Base-by-base conservation (phyloP, 352 stramenopile genomes). In the Pythium guiyangense region DNA sequence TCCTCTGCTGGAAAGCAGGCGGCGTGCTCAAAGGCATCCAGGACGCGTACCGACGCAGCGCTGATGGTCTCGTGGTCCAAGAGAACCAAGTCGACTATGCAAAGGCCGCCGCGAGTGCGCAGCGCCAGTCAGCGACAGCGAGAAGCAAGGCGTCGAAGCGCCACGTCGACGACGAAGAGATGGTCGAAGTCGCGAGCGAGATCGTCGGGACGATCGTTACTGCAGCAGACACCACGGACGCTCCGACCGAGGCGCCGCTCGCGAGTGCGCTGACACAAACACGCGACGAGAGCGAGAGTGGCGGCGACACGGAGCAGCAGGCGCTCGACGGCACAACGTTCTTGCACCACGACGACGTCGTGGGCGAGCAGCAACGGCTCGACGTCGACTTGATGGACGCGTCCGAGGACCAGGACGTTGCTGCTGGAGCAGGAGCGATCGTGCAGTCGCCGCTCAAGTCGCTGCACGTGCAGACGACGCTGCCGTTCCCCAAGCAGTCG, bases 21-120 rank as follows among this genome's bases (percentile, higher is more conserved):
- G 81, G 81, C 10, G 79, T 92, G 50, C 62, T 94, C 6, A 90
- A 88, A 47, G 75, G 68, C 6, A 90, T 91, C 53, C 84, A 91
- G 45, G 78, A 92, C 59, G 67, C 76, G 31, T 91, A 89, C 48
- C 64, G 73, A 57, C 64, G 70, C 18, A 71, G 77, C 17, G 64
- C 66, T 12, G 73, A 91, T 49, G 80, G 71, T 25, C 62, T 86
- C 17, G 44, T 84, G 54, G 69, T 88, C 2, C 77, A 83, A 39
- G 57, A 81, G 35, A 91, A 84, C 37, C 60, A 74, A 57, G 67
- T 88, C 49, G 59, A 73, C 50, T 86, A 89, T 37, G 58, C 77
- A 10, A 59, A 53, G 31, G 43, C 44, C 3, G 29, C 29, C 6
- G 18, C 27, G 2, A 17, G 12, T 31, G 15, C 20, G 25, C 6